These are phyloP conservation scores for Venturia pyrina DNA, from an alignment of 2,329 filamentous ascomycete genomes.

Conservation along the genomic window DNA sequence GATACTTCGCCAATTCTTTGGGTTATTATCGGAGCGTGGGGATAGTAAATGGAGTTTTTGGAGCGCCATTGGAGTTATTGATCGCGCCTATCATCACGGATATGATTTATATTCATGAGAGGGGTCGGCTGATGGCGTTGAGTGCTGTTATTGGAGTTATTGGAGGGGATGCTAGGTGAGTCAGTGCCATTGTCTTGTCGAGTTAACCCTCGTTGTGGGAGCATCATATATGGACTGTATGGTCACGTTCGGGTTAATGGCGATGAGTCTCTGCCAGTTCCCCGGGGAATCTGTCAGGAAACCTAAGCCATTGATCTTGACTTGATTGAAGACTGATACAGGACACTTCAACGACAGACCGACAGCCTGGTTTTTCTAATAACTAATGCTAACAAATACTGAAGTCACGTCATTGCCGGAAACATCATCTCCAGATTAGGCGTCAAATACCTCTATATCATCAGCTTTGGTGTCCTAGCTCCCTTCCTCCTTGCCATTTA, in stretches of 20 bases:
- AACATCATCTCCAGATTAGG: slow-evolving; percentile 29
- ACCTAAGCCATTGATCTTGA: background rate
- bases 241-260: background rate
- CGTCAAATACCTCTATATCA: slow-evolving; percentile 26
- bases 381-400: background rate
- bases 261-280: background rate
- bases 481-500: slow-evolving; percentile 31
- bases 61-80: slow-evolving; percentile 15
- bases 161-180: slow-evolving; percentile 5
- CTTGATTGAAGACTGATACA: background rate
- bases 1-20: slow-evolving; percentile 25
- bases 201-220: background rate
- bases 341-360: background rate
- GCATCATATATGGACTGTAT: no score
- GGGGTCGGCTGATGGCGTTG: slow-evolving; percentile 12
- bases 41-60: slow-evolving; percentile 24
- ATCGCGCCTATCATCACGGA: slow-evolving; percentile 16
- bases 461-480: slow-evolving; percentile 34
- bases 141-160: slow-evolving; percentile 5
- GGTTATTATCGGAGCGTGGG: slow-evolving; percentile 22
- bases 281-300: background rate
- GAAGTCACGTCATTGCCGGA: slow-evolving; percentile 32
- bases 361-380: background rate
- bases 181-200: background rate
- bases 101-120: slow-evolving; percentile 17